Base-by-base conservation (phyloP, 148 eudicot genomes). In the Fallopia convolvulus region DNA sequence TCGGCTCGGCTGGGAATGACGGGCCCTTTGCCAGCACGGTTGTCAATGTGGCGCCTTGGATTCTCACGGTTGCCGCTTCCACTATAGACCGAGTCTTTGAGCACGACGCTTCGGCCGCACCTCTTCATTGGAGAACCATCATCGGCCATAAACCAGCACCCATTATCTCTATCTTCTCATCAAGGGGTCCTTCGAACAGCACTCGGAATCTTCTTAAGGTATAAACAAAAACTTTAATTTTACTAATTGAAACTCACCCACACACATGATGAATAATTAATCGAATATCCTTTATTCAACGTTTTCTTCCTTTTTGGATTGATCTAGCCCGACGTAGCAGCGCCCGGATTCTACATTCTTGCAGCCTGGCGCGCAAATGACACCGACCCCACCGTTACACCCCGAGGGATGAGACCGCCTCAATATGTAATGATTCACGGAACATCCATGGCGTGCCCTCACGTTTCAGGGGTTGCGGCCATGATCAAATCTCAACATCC, bases 391-490 rank as follows among this genome's bases (percentile, higher is more conserved):
- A 3, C 2, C 2, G 3, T 33, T 3, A 81, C 82, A 32, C 83
- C 84, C 3, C 6, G 76, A 1, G 90, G 83, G 1, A 81, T 76
- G 77, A 71, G 61, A 0, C 6, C 83, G 88, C 90, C 91, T 0
- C 79, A 9, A 6, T 92, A 81, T 80, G 81, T 73, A 2, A 86
- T 50, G 14, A 65, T 87, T 21, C 86, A 89, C 0, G 93, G 94
- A 72, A 88, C 94, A 8, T 90, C 94, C 65, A 90, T 89, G 97
- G 55, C 94, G 0, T 86, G 91, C 79, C 93, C 97, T 0, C 97
- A 90, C 71, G 87, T 86, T 50, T 78, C 91, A 0, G 94, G 89
- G 9, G 75, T 92, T 23, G 93, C 88, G 17, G 94, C 93, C 20
- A 56, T 71, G 0, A 81, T 92, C 6, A 92, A 90, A 81, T 83